These are phyloP conservation scores for Mycena alexandri DNA, from an alignment of 768 basidiomycete species.

Conservation along the genomic window DNA sequence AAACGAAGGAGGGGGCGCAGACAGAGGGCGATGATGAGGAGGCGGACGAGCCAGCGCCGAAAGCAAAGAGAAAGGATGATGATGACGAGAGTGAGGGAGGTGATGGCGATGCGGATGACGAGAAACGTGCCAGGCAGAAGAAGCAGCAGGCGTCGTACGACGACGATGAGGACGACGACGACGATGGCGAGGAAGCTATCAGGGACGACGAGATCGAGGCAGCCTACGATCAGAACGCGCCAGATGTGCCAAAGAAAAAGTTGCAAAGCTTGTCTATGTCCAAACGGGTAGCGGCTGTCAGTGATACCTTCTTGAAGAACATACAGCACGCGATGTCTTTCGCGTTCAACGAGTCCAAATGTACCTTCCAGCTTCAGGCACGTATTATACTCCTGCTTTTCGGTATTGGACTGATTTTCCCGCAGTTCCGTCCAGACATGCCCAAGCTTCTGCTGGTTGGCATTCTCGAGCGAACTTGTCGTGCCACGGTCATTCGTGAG, in stretches of 20 bases:
- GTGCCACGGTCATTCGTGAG: constrained; percentile 88
- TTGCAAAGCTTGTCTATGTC: constrained; percentile 51
- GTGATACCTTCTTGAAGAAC: constrained; percentile 66
- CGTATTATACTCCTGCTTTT: constrained; percentile 42
- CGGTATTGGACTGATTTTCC: constrained; percentile 4
- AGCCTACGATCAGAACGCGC: constrained; percentile 64
- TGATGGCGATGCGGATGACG: constrained; percentile 86
- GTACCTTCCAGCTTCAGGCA: constrained; percentile 89
- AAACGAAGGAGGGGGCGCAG: constrained; percentile 59
- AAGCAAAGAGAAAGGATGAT: constrained; percentile 56
- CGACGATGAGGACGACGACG: constrained; percentile 73
- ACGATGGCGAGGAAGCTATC: constrained; percentile 61
- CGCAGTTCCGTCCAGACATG: constrained; percentile 86
- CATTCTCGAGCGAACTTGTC: constrained; percentile 89
- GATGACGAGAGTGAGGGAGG: constrained; percentile 83
- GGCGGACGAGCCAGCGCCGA: constrained; percentile 47
- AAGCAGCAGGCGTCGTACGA: constrained; percentile 85
- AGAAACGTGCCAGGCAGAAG: constrained; percentile 77
- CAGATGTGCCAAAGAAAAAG: constrained; percentile 45
- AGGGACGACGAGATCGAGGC: constrained; percentile 74
- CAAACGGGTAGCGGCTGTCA: constrained; percentile 57
- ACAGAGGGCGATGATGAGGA: constrained; percentile 69
- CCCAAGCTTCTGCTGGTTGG: constrained; percentile 96
- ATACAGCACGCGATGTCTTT: constrained; percentile 81
- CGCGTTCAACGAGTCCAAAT: constrained; percentile 72